phyloP scores from a whole-genome alignment of 2,329 filamentous ascomycete species.

The Aspergillus felis region DNA sequence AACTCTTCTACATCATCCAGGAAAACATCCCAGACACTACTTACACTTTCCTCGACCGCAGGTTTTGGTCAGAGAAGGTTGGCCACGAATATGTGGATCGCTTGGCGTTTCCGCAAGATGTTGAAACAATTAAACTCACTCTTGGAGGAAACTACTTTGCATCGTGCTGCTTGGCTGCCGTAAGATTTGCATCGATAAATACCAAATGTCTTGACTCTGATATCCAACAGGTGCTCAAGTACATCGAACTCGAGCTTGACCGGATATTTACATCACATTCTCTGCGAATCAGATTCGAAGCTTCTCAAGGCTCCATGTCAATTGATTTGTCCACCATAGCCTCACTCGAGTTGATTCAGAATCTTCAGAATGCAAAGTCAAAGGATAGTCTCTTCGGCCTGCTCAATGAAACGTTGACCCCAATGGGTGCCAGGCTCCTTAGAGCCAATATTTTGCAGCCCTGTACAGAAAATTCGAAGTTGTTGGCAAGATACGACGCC shows the following conservation, averaged over 20 bases:
- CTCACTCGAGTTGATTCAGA: constrained; percentile 86
- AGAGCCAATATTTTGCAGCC: constrained; percentile 86
- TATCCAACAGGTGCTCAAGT: constrained; percentile 65
- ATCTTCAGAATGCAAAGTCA: constrained; percentile 71
- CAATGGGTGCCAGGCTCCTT: constrained; percentile 82
- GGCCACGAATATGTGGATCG: constrained; percentile 75
- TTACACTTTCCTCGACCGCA: constrained; percentile 66
- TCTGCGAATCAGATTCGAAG: constrained; percentile 79
- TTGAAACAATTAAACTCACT: constrained; percentile 75
- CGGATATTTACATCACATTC: constrained; percentile 73
- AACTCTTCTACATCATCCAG: constrained; percentile 68
- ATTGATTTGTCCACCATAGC: constrained; percentile 86
- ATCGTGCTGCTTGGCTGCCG: constrained; percentile 79
- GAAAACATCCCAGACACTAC: constrained; percentile 63
- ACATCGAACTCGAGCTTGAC: constrained; percentile 66
- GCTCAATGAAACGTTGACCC: constrained; percentile 77
- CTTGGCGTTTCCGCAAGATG: constrained; percentile 74
- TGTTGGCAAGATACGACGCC: constrained; percentile 73
- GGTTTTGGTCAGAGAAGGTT: constrained; percentile 75
- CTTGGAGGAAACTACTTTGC: constrained; percentile 82
- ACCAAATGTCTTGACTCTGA: neutral
- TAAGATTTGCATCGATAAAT: constrained; percentile 41
- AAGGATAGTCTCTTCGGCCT: constrained; percentile 80
- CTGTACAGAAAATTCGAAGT: constrained; percentile 65
- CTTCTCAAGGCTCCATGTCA: constrained; percentile 90